phyloP scores from a whole-genome alignment of 352 stramenopile genomes.

The Phytophthora sp. region DNA sequence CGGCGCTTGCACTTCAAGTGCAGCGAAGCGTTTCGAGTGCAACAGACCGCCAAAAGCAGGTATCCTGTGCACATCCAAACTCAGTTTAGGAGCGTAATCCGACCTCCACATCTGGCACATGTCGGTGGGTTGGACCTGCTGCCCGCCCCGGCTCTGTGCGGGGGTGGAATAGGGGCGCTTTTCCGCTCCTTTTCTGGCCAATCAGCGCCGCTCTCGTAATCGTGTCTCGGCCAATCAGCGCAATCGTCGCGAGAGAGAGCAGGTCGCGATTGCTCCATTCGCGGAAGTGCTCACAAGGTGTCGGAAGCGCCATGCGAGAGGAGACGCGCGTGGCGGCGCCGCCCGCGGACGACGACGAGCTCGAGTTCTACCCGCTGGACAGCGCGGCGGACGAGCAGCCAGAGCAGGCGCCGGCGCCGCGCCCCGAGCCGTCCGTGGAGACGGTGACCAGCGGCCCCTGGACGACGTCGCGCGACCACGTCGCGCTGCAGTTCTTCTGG shows the following conservation, averaged over 20 bases:
- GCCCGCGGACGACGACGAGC: slow-evolving; percentile 22
- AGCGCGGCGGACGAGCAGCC: slow-evolving; percentile 9
- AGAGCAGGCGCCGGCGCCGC: not conserved
- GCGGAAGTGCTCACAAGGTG: slow-evolving; percentile 4
- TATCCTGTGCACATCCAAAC: too few relatives aligned
- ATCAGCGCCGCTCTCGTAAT: slow-evolving; percentile 3
- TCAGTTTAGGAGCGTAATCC: too few relatives aligned
- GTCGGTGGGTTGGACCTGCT: not conserved
- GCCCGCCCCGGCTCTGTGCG: not conserved
- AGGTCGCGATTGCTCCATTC: slow-evolving; percentile 11
- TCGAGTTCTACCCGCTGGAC: slow-evolving; percentile 39
- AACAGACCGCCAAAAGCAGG: not conserved
- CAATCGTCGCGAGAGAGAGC: not conserved
- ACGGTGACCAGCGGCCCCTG: slow-evolving; percentile 19
- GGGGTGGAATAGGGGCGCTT: slow-evolving; percentile 26
- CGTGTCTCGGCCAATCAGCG: slow-evolving; percentile 9
- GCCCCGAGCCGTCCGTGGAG: slow-evolving; percentile 11
- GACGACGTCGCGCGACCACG: slow-evolving; percentile 56
- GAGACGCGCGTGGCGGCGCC: not conserved
- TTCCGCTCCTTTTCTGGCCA: slow-evolving; percentile 14
- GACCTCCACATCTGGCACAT: not conserved
- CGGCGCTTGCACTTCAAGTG: not conserved
- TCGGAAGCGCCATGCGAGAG: slow-evolving; percentile 3
- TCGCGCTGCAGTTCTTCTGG: slow-evolving; percentile 73
- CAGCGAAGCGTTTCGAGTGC: too few relatives aligned